A percentile compares a stretch with the other conserved stretches of the same genome.
These are phyloP conservation scores for Amaranthus cruentus DNA, from an alignment of 148 eudicot genomes.

Conservation along the genomic window DNA sequence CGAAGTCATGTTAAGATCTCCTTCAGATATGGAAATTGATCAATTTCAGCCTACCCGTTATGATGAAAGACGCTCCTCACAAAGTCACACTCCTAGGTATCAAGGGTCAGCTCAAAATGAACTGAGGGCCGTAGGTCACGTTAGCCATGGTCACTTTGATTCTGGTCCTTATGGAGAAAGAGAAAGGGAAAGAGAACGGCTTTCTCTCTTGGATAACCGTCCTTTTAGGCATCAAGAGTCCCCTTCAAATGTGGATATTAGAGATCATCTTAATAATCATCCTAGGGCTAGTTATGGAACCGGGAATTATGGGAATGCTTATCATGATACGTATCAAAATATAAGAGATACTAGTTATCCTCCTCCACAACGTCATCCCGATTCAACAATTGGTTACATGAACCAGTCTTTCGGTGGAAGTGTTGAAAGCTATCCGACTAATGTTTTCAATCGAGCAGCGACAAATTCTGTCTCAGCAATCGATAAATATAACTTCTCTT, in stretches of 20 bases:
- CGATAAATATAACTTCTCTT: slow-evolving; percentile 35
- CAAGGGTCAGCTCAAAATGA: too few species aligned
- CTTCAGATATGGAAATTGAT: not conserved
- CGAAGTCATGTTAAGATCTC: not conserved
- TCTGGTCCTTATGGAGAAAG: too few species aligned
- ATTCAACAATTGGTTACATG: slow-evolving; percentile 7
- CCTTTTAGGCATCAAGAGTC: slow-evolving; percentile 7
- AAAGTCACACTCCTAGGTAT: too few species aligned
- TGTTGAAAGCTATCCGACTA: slow-evolving; percentile 13
- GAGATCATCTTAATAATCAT: slow-evolving; percentile 9
- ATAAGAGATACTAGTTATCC: slow-evolving; percentile 12
- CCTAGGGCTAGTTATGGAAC: slow-evolving; percentile 5
- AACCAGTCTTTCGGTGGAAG: slow-evolving; percentile 16
- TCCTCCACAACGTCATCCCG: slow-evolving; percentile 20
- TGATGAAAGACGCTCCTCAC: not conserved
- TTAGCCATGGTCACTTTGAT: too few species aligned
- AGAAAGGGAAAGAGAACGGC: too few species aligned
- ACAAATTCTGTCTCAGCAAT: slow-evolving; percentile 29
- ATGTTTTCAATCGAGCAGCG: not conserved
- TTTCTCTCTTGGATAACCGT: not conserved
- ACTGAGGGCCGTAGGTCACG: too few species aligned
- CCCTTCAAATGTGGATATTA: slow-evolving; percentile 17
- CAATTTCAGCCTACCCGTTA: not conserved
- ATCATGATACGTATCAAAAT: slow-evolving; percentile 20
- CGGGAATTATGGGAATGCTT: slow-evolving; percentile 10